Evolutionary conservation across 257 asterid genomes (phyloP).

Genomic region (Nicotiana attenuata): DNA sequence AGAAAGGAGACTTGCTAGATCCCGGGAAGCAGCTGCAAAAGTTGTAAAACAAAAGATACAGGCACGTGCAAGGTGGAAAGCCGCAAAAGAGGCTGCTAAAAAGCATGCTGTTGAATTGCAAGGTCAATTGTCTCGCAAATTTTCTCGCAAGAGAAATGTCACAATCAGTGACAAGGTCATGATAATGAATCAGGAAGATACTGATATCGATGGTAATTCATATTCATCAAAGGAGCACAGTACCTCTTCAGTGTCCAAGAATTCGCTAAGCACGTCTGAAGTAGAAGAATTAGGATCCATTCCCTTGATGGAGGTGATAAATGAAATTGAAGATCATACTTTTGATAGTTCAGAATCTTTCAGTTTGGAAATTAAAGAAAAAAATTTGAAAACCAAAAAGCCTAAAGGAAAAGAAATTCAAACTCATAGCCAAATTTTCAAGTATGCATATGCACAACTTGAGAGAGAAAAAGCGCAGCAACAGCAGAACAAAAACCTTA

Average conservation of each 20-base stretch:
- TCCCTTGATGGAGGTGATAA: constrained; percentile 29
- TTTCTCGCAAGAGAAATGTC: constrained; percentile 42
- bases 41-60: constrained; percentile 64
- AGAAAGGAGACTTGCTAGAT: constrained; percentile 79
- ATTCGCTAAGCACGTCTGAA: neutral
- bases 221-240: constrained; percentile 18
- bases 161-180: constrained; percentile 33
- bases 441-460: constrained; percentile 78
- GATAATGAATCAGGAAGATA: constrained; percentile 28
- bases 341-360: constrained; percentile 31
- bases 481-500: constrained; percentile 47
- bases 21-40: constrained; percentile 89
- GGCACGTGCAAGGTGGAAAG: constrained; percentile 87
- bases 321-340: constrained; percentile 40
- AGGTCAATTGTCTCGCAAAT: constrained; percentile 60
- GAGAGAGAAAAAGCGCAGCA: constrained; percentile 83
- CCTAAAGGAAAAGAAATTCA: constrained; percentile 52
- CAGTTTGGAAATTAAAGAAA: constrained; percentile 28
- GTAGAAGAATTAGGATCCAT: constrained; percentile 25
- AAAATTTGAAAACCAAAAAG: constrained; percentile 28
- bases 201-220: constrained; percentile 8
- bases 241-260: constrained; percentile 13
- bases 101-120: constrained; percentile 64
- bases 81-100: constrained; percentile 88
- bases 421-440: constrained; percentile 73